These are phyloP conservation scores for Wickerhamiella sergipiensis DNA, from an alignment of 805 yeast genomes.

Conservation along the genomic window DNA sequence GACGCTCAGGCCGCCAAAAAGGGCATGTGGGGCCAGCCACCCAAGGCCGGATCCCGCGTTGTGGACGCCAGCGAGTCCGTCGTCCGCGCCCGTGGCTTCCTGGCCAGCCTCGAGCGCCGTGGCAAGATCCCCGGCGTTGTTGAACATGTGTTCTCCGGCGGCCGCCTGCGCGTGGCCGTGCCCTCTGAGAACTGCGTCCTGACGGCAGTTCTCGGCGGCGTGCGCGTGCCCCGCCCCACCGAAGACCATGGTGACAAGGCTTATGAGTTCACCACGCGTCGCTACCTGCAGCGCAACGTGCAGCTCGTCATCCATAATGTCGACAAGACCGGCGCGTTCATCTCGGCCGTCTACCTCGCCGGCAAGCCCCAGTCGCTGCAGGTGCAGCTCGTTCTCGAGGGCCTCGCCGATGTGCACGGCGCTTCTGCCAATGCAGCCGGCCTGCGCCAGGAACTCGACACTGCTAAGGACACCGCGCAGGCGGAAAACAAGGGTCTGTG, in stretches of 20 bases:
- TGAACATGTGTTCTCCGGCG: slow-evolving; percentile 57
- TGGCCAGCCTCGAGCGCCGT: slow-evolving; percentile 56
- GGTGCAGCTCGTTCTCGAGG: slow-evolving; percentile 41
- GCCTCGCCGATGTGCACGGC: slow-evolving; percentile 52
- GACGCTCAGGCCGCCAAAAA: slow-evolving; percentile 40
- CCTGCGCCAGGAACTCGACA: slow-evolving; percentile 37
- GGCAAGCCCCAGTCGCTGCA: slow-evolving; percentile 28
- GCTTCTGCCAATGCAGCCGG: slow-evolving; percentile 48
- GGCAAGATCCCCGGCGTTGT: slow-evolving; percentile 53
- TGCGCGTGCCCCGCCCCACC: slow-evolving; percentile 32
- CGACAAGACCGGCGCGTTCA: slow-evolving; percentile 71
- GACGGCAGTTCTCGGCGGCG: slow-evolving; percentile 64
- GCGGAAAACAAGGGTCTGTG: slow-evolving; percentile 47
- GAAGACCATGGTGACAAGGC: slow-evolving; percentile 34
- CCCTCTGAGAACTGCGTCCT: slow-evolving; percentile 62
- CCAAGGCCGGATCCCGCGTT: slow-evolving; percentile 42
- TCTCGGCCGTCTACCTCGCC: slow-evolving; percentile 50
- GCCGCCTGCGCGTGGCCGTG: slow-evolving; percentile 48
- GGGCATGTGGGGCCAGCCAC: slow-evolving; percentile 45
- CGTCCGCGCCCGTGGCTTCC: slow-evolving; percentile 58
- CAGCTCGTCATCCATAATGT: slow-evolving; percentile 51
- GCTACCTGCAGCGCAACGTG: slow-evolving; percentile 59
- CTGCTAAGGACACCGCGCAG: slow-evolving; percentile 53
- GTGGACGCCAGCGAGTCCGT: slow-evolving; percentile 71
- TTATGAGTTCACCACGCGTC: slow-evolving; percentile 37